phyloP scores from a whole-genome alignment of 495 filamentous ascomycete species.

The Penicillium dipodomyicola region DNA sequence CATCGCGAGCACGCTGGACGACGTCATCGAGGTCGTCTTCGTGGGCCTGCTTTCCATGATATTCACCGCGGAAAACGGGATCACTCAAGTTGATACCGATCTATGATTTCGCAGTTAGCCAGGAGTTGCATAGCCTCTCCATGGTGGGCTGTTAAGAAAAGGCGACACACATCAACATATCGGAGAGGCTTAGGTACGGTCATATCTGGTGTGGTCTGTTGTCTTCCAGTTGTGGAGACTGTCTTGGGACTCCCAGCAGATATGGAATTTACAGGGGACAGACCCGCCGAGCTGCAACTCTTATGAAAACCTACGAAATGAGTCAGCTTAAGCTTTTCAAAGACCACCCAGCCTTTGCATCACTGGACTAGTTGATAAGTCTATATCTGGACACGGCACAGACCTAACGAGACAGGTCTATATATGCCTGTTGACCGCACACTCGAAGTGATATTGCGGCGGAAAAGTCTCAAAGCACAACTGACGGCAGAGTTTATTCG shows the following conservation, averaged over 20 bases:
- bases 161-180: slow-evolving; percentile 46
- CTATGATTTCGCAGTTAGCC: slow-evolving; percentile 34
- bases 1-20: slow-evolving; percentile 67
- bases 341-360: neutral
- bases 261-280: neutral
- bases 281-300: neutral
- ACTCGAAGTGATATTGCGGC: slow-evolving; percentile 19
- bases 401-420: neutral
- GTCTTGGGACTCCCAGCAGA: neutral
- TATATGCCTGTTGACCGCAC: slow-evolving; percentile 10
- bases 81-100: slow-evolving; percentile 95
- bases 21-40: slow-evolving; percentile 75
- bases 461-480: slow-evolving; percentile 18
- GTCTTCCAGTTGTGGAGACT: slow-evolving; percentile 11
- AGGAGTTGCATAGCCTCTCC: neutral
- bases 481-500: slow-evolving; percentile 13
- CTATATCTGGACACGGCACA: neutral
- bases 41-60: slow-evolving; percentile 80
- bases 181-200: slow-evolving; percentile 34
- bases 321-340: neutral
- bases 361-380: slow-evolving; percentile 4
- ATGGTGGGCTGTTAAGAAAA: neutral
- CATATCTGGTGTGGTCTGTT: slow-evolving; percentile 27
- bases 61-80: slow-evolving; percentile 76
- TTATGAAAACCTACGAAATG: neutral